Evolutionary conservation across 257 asterid genomes (phyloP).

Genomic region (Solanum chiquidenum): DNA sequence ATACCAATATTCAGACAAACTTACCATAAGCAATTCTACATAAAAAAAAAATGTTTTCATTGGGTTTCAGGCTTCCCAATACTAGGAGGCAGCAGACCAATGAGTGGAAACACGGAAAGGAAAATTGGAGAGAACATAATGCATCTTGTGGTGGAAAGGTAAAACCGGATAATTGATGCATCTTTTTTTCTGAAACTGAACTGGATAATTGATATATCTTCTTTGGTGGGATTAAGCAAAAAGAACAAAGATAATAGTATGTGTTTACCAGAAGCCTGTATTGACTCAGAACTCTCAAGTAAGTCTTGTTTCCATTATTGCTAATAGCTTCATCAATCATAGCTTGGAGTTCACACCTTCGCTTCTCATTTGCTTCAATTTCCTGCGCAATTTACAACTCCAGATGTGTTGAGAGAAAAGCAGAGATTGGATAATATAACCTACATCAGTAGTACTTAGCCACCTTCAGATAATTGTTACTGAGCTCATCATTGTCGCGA

Average conservation of each 20-base stretch:
- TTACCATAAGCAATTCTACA: background rate
- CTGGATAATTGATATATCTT: background rate
- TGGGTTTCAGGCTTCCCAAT: background rate
- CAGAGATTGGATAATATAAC: background rate
- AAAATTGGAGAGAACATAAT: background rate
- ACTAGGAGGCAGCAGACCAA: background rate
- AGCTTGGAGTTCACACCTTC: constrained; percentile 61
- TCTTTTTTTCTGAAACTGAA: background rate
- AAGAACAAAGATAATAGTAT: background rate
- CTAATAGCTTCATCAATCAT: constrained; percentile 84
- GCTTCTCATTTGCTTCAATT: constrained; percentile 78
- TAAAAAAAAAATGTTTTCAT: too few species aligned
- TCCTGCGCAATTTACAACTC: constrained; percentile 40
- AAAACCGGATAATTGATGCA: background rate
- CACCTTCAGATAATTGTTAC: constrained; percentile 75
- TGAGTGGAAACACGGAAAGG: background rate
- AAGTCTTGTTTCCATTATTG: constrained; percentile 76
- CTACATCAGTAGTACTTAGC: background rate
- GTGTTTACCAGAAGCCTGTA: constrained; percentile 79
- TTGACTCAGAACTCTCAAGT: constrained; percentile 82
- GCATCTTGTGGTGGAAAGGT: background rate
- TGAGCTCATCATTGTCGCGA: constrained; percentile 93
- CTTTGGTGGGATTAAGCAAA: background rate
- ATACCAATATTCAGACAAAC: background rate
- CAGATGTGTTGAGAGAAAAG: constrained; percentile 2